A percentile compares a stretch with the other conserved stretches of the same genome.
Conservation (phyloP, 345 rosid genomes). For the Citrus mangshanensis region DNA sequence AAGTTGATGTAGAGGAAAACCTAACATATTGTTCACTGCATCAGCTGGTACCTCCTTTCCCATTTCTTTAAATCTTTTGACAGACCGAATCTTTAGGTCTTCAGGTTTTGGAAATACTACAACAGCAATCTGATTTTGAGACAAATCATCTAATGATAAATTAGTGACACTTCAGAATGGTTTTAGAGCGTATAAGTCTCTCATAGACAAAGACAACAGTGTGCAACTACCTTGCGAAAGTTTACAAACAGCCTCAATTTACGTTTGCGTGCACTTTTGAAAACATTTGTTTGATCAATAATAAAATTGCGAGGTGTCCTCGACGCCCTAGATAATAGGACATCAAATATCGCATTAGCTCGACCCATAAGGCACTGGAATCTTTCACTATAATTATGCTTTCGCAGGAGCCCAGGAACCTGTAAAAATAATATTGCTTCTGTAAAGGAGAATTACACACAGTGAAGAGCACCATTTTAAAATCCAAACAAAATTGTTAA, state of each 20-base stretch:
- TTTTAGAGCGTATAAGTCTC: not conserved
- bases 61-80: slow-evolving; percentile 34
- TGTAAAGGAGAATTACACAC: not conserved
- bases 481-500: not conserved
- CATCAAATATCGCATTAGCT: slow-evolving; percentile 26
- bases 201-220: not conserved
- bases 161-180: not conserved
- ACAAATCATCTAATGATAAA: not conserved
- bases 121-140: slow-evolving; percentile 27
- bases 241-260: slow-evolving; percentile 29
- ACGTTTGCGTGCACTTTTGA: slow-evolving; percentile 31
- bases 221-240: slow-evolving; percentile 24
- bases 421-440: not conserved
- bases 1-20: slow-evolving; percentile 2
- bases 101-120: slow-evolving; percentile 31
- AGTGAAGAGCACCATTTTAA: not conserved
- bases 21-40: slow-evolving; percentile 27
- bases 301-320: slow-evolving; percentile 27
- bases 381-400: slow-evolving; percentile 23
- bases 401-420: slow-evolving; percentile 32
- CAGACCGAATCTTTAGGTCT: slow-evolving; percentile 19
- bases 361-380: slow-evolving; percentile 22
- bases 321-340: slow-evolving; percentile 30
- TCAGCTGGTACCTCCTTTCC: slow-evolving; percentile 34
- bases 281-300: slow-evolving; percentile 38